Conservation (phyloP, 2,329 filamentous ascomycete species). For the Coniochaeta sp. region DNA sequence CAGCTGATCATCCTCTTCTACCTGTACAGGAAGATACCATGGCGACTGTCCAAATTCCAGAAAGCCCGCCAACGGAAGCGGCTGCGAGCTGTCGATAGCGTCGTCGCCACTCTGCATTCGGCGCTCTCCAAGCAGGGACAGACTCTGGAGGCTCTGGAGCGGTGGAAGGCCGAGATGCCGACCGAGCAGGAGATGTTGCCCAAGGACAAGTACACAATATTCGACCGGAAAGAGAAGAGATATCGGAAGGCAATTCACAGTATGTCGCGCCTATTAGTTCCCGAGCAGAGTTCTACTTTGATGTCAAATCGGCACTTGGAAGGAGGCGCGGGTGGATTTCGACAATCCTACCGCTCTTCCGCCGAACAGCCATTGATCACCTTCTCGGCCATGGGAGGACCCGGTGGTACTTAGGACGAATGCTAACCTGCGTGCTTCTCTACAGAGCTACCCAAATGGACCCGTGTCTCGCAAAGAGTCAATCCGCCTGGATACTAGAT, state of each 20-base stretch:
- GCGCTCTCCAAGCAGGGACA: conserved; percentile 69
- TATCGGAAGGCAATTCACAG: conserved; percentile 98
- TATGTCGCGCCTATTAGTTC: conserved; percentile 42
- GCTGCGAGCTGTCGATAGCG: conserved; percentile 74
- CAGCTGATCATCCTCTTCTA: neutral
- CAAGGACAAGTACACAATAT: conserved; percentile 96
- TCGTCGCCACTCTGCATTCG: conserved; percentile 75
- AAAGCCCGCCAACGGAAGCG: conserved; percentile 82
- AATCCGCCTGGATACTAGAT: conserved; percentile 88
- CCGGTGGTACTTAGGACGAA: conserved; percentile 1
- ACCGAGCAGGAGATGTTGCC: conserved; percentile 92
- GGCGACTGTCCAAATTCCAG: conserved; percentile 86
- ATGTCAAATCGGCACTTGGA: neutral
- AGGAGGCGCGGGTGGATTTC: neutral
- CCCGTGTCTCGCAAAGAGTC: conserved; percentile 83
- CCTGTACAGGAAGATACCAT: conserved; percentile 75
- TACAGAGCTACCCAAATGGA: conserved; percentile 83
- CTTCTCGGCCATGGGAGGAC: too few species aligned
- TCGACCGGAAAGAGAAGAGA: conserved; percentile 90
- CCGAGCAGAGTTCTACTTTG: conserved; percentile 3
- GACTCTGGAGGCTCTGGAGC: conserved; percentile 69
- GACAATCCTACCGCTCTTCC: neutral
- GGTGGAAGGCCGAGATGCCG: conserved; percentile 96
- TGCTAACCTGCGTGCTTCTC: conserved; percentile 3
- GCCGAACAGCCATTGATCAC: too few species aligned